Percentiles rank a stretch among this genome's conserved stretches.
Evolutionary conservation across 129 eudicot species (phyloP).

Genomic region (Sambucus nigra): DNA sequence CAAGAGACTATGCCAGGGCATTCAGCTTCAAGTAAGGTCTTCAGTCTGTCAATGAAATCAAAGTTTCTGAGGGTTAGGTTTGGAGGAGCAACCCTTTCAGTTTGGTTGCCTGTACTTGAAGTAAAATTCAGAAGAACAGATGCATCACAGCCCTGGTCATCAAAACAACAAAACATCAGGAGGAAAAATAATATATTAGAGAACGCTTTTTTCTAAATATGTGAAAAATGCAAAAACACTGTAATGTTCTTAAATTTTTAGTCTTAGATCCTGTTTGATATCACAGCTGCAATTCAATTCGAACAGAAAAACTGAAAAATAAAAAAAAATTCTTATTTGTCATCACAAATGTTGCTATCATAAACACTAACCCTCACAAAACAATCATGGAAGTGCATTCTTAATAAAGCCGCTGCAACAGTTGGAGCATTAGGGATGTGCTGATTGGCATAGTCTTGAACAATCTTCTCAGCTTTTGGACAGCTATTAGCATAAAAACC

Average conservation of each 20-base stretch:
- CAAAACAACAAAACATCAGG: neutral
- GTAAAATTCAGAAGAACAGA: constrained; percentile 64
- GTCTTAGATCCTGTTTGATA: too few relatives aligned
- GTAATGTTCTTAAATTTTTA: too few relatives aligned
- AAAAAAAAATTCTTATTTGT: neutral
- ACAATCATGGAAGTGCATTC: constrained; percentile 50
- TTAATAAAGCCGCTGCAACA: constrained; percentile 32
- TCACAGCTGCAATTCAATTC: too few relatives aligned
- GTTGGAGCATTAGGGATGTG: constrained; percentile 33
- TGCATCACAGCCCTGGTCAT: constrained; percentile 75
- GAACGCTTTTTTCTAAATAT: too few relatives aligned
- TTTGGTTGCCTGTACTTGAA: constrained; percentile 51
- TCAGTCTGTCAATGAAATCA: constrained; percentile 62
- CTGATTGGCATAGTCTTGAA: constrained; percentile 11
- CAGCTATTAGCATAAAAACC: constrained; percentile 24
- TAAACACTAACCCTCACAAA: constrained; percentile 27
- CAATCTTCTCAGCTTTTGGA: constrained; percentile 36
- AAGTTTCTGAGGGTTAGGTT: constrained; percentile 59
- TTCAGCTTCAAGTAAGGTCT: constrained; percentile 62
- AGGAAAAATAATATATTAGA: too few relatives aligned
- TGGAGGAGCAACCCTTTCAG: constrained; percentile 63
- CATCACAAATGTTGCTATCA: too few relatives aligned
- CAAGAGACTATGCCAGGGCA: constrained; percentile 89
- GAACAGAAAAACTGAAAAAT: too few relatives aligned
- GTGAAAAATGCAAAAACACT: too few relatives aligned